Conservation (phyloP, 2,329 filamentous ascomycete genomes). For the Blumeria hordei region DNA sequence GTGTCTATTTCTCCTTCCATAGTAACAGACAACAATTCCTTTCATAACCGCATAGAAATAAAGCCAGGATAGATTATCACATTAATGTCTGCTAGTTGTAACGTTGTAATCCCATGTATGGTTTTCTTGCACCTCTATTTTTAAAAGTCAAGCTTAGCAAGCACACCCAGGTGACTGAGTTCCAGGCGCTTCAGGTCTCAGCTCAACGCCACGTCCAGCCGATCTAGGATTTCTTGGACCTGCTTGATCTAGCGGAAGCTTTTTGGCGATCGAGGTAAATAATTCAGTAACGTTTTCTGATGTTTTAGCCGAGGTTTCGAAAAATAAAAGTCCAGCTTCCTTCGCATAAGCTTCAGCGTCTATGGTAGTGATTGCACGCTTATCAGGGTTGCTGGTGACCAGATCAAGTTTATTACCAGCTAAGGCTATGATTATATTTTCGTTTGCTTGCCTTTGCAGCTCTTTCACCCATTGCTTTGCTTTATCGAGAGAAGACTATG, state of each 20-base stretch:
- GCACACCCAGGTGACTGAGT: slow-evolving; percentile 37
- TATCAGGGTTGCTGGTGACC: slow-evolving; percentile 81
- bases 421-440: slow-evolving; percentile 97
- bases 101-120: background rate
- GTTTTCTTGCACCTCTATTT: slow-evolving; percentile 7
- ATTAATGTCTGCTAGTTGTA: background rate
- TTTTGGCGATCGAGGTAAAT: slow-evolving; percentile 95
- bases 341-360: slow-evolving; percentile 90
- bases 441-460: slow-evolving; percentile 92
- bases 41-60: background rate
- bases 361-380: slow-evolving; percentile 68
- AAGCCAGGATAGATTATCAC: background rate
- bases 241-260: slow-evolving; percentile 83
- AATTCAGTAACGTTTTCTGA: slow-evolving; percentile 87
- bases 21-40: slow-evolving; percentile 5
- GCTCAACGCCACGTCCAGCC: slow-evolving; percentile 37
- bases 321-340: slow-evolving; percentile 86
- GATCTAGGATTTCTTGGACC: slow-evolving; percentile 67
- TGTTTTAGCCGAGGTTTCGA: slow-evolving; percentile 95
- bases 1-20: slow-evolving; percentile 7
- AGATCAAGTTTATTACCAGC: slow-evolving; percentile 96
- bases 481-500: slow-evolving; percentile 84
- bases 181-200: slow-evolving; percentile 28
- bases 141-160: slow-evolving; percentile 23
- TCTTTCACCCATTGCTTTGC: slow-evolving; percentile 99